Conservation (phyloP, 2,329 filamentous ascomycete species). For the Didymella pinodella region DNA sequence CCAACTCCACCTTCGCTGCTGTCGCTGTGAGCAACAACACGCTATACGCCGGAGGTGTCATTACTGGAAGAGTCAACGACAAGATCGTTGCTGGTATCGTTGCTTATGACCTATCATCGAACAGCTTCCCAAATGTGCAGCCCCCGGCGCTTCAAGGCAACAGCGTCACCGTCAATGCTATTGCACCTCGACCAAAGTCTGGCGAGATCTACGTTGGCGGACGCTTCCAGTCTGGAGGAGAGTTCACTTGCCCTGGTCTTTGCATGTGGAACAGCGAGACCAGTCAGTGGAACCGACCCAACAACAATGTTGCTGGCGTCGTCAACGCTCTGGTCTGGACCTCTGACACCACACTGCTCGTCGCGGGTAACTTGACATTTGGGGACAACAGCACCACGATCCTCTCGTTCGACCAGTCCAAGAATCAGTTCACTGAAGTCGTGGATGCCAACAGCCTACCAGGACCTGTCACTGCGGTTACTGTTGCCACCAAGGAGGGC, state of each 20-base stretch:
- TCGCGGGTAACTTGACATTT: conserved; percentile 77
- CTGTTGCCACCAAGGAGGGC: conserved; percentile 67
- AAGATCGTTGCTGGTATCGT: conserved; percentile 75
- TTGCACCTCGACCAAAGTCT: conserved; percentile 74
- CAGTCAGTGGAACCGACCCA: conserved; percentile 82
- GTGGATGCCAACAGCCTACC: conserved; percentile 71
- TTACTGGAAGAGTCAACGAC: conserved; percentile 74
- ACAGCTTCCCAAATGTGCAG: conserved; percentile 70
- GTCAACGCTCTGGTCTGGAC: conserved; percentile 80
- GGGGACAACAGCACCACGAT: conserved; percentile 72
- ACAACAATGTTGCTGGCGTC: conserved; percentile 72
- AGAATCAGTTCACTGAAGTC: conserved; percentile 71
- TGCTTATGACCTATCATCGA: conserved; percentile 75
- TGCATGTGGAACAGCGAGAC: conserved; percentile 78
- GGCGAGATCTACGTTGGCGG: conserved; percentile 86
- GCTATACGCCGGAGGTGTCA: conserved; percentile 82
- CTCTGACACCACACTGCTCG: conserved; percentile 73
- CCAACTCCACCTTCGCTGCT: conserved; percentile 77
- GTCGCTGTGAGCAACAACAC: conserved; percentile 61
- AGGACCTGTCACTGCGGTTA: conserved; percentile 79
- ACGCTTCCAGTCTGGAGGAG: conserved; percentile 81
- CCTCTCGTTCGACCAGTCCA: conserved; percentile 74
- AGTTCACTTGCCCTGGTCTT: conserved; percentile 80
- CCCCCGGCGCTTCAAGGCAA: conserved; percentile 77
- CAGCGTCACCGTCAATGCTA: conserved; percentile 76